Percentiles rank a stretch among this genome's conserved stretches.
Conservation (phyloP, 2,329 filamentous ascomycete species). For the Fusarium mangiferae region DNA sequence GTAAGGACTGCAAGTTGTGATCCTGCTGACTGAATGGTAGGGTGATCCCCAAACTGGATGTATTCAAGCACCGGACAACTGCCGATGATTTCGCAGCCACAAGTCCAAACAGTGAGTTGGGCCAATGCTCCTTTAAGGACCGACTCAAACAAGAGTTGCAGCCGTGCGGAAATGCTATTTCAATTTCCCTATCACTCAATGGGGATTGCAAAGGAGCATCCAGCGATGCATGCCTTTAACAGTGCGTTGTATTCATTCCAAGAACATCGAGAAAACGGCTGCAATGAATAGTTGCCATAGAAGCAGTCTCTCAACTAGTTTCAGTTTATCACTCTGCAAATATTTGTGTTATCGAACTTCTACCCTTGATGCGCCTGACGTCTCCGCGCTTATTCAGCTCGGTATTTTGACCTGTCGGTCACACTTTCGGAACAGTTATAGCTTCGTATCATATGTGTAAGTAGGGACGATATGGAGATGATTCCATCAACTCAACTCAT, state of each 20-base stretch:
- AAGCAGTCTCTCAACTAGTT: not conserved
- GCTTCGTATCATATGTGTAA: not conserved
- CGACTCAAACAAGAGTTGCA: not conserved
- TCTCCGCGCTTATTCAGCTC: not conserved
- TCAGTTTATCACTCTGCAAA: not conserved
- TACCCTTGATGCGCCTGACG: not conserved
- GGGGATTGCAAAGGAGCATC: conserved; percentile 7
- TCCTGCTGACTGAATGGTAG: conserved; percentile 28
- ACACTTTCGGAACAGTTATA: not conserved
- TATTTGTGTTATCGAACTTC: not conserved
- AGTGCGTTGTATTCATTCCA: not conserved
- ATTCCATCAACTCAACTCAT: not conserved
- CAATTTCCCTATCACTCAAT: not conserved
- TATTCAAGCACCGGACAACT: not conserved
- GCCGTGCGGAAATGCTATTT: not conserved
- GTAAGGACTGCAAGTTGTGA: conserved; percentile 32
- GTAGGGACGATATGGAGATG: not conserved
- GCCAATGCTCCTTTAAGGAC: not conserved
- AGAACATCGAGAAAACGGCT: not conserved
- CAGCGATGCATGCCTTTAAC: conserved; percentile 13
- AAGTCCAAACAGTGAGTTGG: not conserved
- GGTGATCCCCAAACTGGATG: not conserved
- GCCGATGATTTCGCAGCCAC: not conserved
- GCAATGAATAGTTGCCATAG: not conserved
- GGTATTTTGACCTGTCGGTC: not conserved